Conservation (phyloP, 148 eudicot genomes). For the Rhododendron mucronatum region DNA sequence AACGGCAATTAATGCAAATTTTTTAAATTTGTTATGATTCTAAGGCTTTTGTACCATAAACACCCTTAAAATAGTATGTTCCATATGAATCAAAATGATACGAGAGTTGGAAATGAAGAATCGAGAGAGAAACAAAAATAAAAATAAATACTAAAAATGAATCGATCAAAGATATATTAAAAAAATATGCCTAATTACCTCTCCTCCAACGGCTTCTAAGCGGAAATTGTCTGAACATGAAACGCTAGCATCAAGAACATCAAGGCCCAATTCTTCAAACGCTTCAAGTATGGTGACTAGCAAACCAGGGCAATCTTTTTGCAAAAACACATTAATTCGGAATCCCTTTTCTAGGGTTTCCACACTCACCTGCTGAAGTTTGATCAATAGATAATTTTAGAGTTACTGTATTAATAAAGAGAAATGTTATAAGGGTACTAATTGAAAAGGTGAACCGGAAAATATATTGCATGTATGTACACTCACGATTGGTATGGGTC, state of each 20-base stretch:
- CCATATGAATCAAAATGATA: background rate
- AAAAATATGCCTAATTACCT: slow-evolving; percentile 10
- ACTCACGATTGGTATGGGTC: background rate
- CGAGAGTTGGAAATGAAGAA: background rate
- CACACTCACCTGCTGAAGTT: slow-evolving; percentile 39
- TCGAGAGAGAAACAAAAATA: background rate
- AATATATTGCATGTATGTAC: background rate
- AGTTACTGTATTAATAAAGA: background rate
- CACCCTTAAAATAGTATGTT: background rate
- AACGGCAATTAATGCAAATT: too few species aligned
- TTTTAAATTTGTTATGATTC: too few species aligned
- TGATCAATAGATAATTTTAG: background rate
- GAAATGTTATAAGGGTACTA: background rate
- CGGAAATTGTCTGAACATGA: slow-evolving; percentile 45
- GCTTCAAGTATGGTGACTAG: slow-evolving; percentile 50
- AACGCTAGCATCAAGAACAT: slow-evolving; percentile 52
- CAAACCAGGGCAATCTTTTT: slow-evolving; percentile 43
- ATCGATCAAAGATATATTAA: background rate
- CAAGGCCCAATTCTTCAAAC: slow-evolving; percentile 55
- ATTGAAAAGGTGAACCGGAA: background rate
- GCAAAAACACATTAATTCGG: slow-evolving; percentile 44
- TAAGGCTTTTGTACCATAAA: too few species aligned
- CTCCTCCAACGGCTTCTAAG: slow-evolving; percentile 48
- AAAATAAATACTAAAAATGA: background rate
- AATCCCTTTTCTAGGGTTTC: slow-evolving; percentile 57